A percentile compares a stretch with the other conserved stretches of the same genome.
Evolutionary conservation across 495 filamentous ascomycete species (phyloP).

Genomic region (Entonaema liquescens): DNA sequence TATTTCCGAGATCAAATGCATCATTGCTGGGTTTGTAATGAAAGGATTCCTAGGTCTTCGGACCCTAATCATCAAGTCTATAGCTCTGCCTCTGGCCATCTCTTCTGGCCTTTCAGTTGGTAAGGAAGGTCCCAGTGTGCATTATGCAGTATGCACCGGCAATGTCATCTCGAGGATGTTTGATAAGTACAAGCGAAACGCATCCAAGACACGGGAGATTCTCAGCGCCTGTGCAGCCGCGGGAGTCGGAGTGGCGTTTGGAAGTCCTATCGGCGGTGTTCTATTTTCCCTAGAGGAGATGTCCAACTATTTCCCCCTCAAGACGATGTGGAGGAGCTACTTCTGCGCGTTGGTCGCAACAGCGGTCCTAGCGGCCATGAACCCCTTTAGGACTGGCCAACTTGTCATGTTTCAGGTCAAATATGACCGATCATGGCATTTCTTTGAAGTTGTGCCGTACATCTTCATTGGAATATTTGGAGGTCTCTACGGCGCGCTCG

Average conservation of each 20-base stretch:
- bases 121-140: slow-evolving; percentile 97
- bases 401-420: slow-evolving; percentile 99
- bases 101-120: slow-evolving; percentile 94
- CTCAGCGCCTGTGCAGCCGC: slow-evolving; percentile 93
- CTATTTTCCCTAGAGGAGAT: slow-evolving; percentile 98
- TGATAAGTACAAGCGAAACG: slow-evolving; percentile 90
- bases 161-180: slow-evolving; percentile 96
- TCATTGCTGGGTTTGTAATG: slow-evolving; percentile 99
- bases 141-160: slow-evolving; percentile 96
- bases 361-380: slow-evolving; percentile 92
- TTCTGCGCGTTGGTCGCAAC: slow-evolving; percentile 98
- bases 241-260: slow-evolving; percentile 95
- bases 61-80: slow-evolving; percentile 94
- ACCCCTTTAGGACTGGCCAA: slow-evolving; percentile 97
- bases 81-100: slow-evolving; percentile 90
- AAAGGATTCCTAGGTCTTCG: slow-evolving; percentile 94
- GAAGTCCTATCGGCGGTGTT: slow-evolving; percentile 95
- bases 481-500: slow-evolving; percentile 93
- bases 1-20: slow-evolving; percentile 99
- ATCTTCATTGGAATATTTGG: slow-evolving; percentile 92
- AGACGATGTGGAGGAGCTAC: slow-evolving; percentile 98
- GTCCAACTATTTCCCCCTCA: slow-evolving; percentile 96
- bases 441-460: slow-evolving; percentile 95
- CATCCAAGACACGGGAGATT: slow-evolving; percentile 94
- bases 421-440: slow-evolving; percentile 97